Conservation (phyloP, 1,139 yeast genomes). For the Dujonia santamariae region DNA sequence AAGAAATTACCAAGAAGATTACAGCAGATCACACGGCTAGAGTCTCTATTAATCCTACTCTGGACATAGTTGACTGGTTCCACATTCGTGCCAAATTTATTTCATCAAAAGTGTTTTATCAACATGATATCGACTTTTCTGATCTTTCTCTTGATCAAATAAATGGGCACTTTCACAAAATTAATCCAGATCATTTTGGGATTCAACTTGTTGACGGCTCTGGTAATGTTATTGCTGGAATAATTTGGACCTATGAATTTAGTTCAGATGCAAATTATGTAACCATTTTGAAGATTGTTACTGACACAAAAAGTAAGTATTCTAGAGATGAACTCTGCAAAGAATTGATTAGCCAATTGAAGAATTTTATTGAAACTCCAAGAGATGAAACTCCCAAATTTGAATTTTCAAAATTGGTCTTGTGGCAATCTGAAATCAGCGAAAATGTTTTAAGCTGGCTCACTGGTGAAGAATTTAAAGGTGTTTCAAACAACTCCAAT, state of each 20-base stretch:
- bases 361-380: constrained; percentile 13
- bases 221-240: constrained; percentile 24
- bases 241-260: constrained; percentile 36
- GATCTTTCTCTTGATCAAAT: constrained; percentile 24
- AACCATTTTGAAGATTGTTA: constrained; percentile 29
- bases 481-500: constrained; percentile 26
- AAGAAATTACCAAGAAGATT: constrained; percentile 17
- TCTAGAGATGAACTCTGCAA: constrained; percentile 15
- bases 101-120: constrained; percentile 23
- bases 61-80: constrained; percentile 41
- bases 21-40: constrained; percentile 26
- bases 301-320: constrained; percentile 18
- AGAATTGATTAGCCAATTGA: constrained; percentile 24
- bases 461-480: constrained; percentile 12
- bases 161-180: constrained; percentile 16
- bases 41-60: constrained; percentile 26
- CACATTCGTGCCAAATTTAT: constrained; percentile 41
- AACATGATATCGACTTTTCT: constrained; percentile 21
- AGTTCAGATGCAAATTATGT: constrained; percentile 18
- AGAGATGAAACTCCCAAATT: constrained; percentile 13
- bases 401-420: constrained; percentile 18
- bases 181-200: constrained; percentile 32
- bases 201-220: constrained; percentile 19
- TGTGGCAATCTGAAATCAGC: constrained; percentile 38
- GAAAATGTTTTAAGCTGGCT: constrained; percentile 14